Percentiles rank a stretch among this genome's conserved stretches.
Conservation (phyloP, 2,329 filamentous ascomycete genomes). For the Colletotrichum viniferum region DNA sequence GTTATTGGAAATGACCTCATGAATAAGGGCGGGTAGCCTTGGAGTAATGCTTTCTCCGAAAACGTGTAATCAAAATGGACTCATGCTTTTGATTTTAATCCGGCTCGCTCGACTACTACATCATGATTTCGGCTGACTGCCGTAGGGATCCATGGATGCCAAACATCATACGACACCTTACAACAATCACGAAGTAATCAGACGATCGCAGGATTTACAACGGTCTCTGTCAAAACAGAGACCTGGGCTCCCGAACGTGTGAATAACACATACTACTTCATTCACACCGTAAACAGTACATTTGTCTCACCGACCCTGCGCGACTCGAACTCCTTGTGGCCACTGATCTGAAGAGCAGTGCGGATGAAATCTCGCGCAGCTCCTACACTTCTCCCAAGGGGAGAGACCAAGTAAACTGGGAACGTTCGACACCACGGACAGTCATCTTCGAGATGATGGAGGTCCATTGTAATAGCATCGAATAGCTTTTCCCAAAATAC, state of each 20-base stretch:
- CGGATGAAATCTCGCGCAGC: not conserved
- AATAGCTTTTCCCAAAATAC: not conserved
- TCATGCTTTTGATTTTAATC: not conserved
- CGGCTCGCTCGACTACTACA: not conserved
- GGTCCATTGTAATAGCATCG: not conserved
- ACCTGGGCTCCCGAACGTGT: not conserved
- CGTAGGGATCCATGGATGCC: not conserved
- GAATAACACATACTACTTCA: not conserved
- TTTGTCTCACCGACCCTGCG: not conserved
- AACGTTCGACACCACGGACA: not conserved
- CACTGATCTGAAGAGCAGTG: not conserved
- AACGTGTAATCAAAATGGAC: not conserved
- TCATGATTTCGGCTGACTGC: not conserved
- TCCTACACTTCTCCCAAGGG: not conserved
- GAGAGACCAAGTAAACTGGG: not conserved
- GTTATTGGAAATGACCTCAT: not conserved
- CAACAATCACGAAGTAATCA: rapidly evolving
- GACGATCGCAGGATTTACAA: not conserved
- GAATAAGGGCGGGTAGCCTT: not conserved
- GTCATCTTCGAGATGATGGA: not conserved
- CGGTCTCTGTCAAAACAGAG: not conserved
- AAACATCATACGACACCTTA: not conserved
- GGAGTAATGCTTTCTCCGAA: not conserved
- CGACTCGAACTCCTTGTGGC: not conserved
- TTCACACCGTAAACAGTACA: not conserved